Evolutionary conservation across 441 rosid genomes (phyloP).

Genomic region (Sinapis alba): DNA sequence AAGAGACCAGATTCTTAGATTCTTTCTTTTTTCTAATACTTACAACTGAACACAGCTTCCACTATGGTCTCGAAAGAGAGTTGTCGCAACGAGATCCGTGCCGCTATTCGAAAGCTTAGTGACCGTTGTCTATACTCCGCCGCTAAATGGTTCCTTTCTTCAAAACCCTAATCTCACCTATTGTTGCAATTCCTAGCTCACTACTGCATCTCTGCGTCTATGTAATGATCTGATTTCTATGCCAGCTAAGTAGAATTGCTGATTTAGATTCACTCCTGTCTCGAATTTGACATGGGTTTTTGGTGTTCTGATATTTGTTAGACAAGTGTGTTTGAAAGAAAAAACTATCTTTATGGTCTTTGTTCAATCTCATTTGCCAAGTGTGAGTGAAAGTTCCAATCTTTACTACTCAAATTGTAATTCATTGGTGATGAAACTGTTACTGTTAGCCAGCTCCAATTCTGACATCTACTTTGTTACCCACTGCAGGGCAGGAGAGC

Average conservation of each 20-base stretch:
- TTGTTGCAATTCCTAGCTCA: not conserved
- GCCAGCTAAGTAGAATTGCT: constrained; percentile 4
- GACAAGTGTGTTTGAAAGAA: not conserved
- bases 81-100: constrained; percentile 76
- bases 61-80: constrained; percentile 78
- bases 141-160: constrained; percentile 65
- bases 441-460: not conserved
- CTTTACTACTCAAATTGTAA: not conserved
- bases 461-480: not conserved
- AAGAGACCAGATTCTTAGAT: constrained; percentile 12
- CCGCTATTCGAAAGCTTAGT: constrained; percentile 77
- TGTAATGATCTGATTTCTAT: not conserved
- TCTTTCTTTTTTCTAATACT: constrained; percentile 6
- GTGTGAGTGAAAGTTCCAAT: not conserved
- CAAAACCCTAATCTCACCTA: constrained; percentile 55
- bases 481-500: constrained; percentile 81
- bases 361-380: constrained; percentile 7
- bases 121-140: constrained; percentile 91
- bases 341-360: not conserved
- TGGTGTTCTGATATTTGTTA: not conserved
- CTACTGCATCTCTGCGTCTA: not conserved
- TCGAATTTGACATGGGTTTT: constrained; percentile 5
- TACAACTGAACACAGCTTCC: not conserved
- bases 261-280: constrained; percentile 4
- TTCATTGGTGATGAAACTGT: not conserved